Conservation (phyloP, 306 rosid species). For the barrel medic (Medicago truncatula) region DNA sequence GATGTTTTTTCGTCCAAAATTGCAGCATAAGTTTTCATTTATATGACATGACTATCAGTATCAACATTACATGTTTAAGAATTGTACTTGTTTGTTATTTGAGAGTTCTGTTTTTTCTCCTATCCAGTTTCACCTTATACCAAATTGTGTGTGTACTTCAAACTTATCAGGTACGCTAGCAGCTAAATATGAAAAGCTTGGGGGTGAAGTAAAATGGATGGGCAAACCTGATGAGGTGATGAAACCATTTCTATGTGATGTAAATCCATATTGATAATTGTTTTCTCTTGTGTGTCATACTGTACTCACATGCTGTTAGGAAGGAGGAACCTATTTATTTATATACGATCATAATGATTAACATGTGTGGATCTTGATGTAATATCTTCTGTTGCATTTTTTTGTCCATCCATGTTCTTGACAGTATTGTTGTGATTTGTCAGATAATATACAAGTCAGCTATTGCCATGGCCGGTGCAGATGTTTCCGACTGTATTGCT, state of each 20-base stretch:
- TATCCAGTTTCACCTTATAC: constrained; percentile 30
- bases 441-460: constrained; percentile 88
- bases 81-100: constrained; percentile 13
- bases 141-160: constrained; percentile 31
- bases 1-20: not conserved
- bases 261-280: constrained; percentile 9
- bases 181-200: constrained; percentile 85
- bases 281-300: constrained; percentile 25
- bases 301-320: not conserved
- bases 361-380: not conserved
- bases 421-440: constrained; percentile 30
- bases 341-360: constrained; percentile 13
- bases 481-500: constrained; percentile 70
- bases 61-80: constrained; percentile 9
- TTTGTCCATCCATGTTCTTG: constrained; percentile 30
- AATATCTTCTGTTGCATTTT: constrained; percentile 28
- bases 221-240: constrained; percentile 94
- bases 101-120: constrained; percentile 1
- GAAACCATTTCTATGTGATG: constrained; percentile 1
- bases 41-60: not conserved
- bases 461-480: constrained; percentile 71
- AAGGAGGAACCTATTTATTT: constrained; percentile 10
- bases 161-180: constrained; percentile 75
- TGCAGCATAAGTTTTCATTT: constrained; percentile 3
- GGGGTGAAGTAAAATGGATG: constrained; percentile 99